Base-by-base conservation (phyloP, 2,329 filamentous ascomycete species). In the Scleromitrula shiraiana region DNA sequence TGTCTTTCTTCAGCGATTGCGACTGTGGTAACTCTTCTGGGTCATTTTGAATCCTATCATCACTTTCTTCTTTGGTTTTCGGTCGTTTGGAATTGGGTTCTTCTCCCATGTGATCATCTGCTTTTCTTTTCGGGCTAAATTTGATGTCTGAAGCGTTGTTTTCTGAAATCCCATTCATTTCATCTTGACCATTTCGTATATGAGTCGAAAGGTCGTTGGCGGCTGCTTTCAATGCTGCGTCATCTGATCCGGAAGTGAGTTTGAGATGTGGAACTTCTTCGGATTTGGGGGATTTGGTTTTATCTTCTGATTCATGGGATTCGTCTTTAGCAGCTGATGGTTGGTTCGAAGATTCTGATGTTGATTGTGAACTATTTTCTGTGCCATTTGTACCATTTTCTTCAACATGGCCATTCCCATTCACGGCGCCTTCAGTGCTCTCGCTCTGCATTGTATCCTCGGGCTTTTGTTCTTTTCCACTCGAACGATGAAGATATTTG, bases 191-290 rank as follows among this genome's bases (percentile, higher is more conserved):
- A 38, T 50, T 52, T 15, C 41, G 35, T 20, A 47, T 32, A 44
- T 61, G 59, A 8, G 57, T 61, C 2, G 55, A 55, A 10, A 59
- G 59, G 35, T 60, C 53, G 36, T 62, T 62, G 7, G 59, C 59
- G 4, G 43, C 52, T 30, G 51, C 54, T 48, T 62, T 62, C 4
- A 62, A 41, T 10, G 49, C 51, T 17, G 50, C 50, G 42, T 60
- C 58, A 30, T 55, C 56, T 15, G 54, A 46, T 20, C 58, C 58
- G 12, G 45, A 41, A 14, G 38, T 26, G 32, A 10, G 27, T 14
- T 8, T 36, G n/a, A 23, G 41, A 41, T 23, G 22, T 35, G 12
- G 30, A 36, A 32, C 20, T 5, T 48, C 43, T 12, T 32, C 46
- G 23, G 17, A 10, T 30, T 48, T 27, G 7, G 27, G 5, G 24